Evolutionary conservation across 2,329 filamentous ascomycete genomes (phyloP).

Genomic region (Neocucurbitaria cava): DNA sequence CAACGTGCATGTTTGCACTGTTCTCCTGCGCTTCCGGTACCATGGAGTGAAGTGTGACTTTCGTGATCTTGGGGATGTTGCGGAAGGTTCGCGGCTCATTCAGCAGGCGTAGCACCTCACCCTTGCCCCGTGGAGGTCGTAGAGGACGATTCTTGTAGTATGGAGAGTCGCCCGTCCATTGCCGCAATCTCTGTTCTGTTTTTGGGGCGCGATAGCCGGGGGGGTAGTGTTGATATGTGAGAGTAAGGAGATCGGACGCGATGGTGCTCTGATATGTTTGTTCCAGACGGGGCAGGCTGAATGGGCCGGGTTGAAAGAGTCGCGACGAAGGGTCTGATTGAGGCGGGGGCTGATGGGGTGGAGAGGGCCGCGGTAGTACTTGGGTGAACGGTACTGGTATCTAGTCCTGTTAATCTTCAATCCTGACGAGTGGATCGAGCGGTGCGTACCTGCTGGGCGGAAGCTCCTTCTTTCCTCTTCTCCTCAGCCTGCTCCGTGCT

Average conservation of each 20-base stretch:
- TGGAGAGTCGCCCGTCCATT: conserved; percentile 89
- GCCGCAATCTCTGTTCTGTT: conserved; percentile 71
- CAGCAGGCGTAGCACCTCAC: conserved; percentile 71
- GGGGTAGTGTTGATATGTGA: conserved; percentile 85
- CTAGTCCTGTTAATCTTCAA: conserved; percentile 56
- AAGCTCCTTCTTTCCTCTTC: conserved; percentile 50
- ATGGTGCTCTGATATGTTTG: conserved; percentile 91
- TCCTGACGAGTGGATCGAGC: too few species aligned
- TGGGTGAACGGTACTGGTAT: conserved; percentile 94
- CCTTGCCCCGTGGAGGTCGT: conserved; percentile 81
- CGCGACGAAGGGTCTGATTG: conserved; percentile 87
- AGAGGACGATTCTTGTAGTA: conserved; percentile 92
- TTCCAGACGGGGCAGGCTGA: conserved; percentile 83
- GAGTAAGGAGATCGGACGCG: conserved; percentile 83
- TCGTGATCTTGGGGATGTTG: conserved; percentile 82
- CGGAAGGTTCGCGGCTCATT: conserved; percentile 74
- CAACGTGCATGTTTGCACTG: conserved; percentile 78
- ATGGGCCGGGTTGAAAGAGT: conserved; percentile 88
- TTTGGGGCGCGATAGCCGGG: conserved; percentile 72
- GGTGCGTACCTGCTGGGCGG: conserved; percentile 62
- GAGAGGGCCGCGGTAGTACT: conserved; percentile 91
- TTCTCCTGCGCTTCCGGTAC: conserved; percentile 73
- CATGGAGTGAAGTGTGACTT: conserved; percentile 80
- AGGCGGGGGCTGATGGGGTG: conserved; percentile 92
- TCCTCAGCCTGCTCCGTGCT: conserved; percentile 52